A percentile compares a stretch with the other conserved stretches of the same genome.
These are phyloP conservation scores for Panaeolus papilionaceus DNA, from an alignment of 768 basidiomycete species.

Conservation along the genomic window DNA sequence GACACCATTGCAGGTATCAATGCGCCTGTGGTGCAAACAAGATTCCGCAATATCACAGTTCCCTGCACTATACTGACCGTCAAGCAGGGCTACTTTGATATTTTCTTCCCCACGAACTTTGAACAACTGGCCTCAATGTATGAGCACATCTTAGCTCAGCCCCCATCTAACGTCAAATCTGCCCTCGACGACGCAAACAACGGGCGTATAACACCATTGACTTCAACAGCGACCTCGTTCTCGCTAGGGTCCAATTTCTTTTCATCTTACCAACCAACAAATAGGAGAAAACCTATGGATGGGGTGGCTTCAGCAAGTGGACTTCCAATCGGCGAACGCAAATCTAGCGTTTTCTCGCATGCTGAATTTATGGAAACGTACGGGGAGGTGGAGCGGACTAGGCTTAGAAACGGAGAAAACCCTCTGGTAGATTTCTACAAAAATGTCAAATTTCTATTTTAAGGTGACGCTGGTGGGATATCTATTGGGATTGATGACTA, in stretches of 20 bases:
- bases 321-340: conserved; percentile 80
- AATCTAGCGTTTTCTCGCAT: conserved; percentile 86
- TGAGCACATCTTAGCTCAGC: conserved; percentile 77
- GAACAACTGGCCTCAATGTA: conserved; percentile 88
- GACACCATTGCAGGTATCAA: conserved; percentile 79
- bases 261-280: conserved; percentile 63
- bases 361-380: conserved; percentile 89
- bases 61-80: conserved; percentile 92
- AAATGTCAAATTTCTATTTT: conserved; percentile 95
- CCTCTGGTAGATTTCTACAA: conserved; percentile 89
- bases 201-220: conserved; percentile 58
- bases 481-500: not conserved
- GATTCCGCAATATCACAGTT: conserved; percentile 83
- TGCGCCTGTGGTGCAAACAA: conserved; percentile 96
- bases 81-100: conserved; percentile 96
- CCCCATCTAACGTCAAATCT: conserved; percentile 34
- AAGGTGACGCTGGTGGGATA: conserved; percentile 20
- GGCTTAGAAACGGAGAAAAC: conserved; percentile 82
- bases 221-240: conserved; percentile 53
- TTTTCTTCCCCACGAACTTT: conserved; percentile 97
- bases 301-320: conserved; percentile 80
- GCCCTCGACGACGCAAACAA: conserved; percentile 35
- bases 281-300: conserved; percentile 67
- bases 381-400: conserved; percentile 75
- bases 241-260: conserved; percentile 72